Percentiles rank a stretch among this genome's conserved stretches.
Evolutionary conservation across 192 early-diverging fungal species (phyloP).

Genomic region (Linnemannia zychae): DNA sequence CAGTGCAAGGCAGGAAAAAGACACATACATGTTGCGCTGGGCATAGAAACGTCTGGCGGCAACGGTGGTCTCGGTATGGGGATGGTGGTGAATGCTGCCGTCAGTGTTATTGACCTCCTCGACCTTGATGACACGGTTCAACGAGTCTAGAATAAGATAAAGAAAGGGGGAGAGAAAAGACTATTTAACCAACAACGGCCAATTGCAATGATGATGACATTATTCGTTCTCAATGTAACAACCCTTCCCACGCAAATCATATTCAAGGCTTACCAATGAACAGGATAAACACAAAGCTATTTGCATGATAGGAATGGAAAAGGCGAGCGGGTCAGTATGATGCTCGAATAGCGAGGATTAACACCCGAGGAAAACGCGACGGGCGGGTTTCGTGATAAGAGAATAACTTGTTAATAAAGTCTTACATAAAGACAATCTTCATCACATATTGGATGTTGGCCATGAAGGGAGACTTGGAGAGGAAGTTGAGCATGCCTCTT

Average conservation of each 20-base stretch:
- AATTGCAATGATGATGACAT: constrained; percentile 5
- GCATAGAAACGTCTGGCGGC: constrained; percentile 68
- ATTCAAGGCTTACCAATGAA: constrained; percentile 61
- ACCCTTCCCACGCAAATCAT: not conserved
- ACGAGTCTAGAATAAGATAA: constrained; percentile 53
- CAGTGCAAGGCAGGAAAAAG: not conserved
- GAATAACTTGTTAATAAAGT: constrained; percentile 2
- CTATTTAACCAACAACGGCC: not conserved
- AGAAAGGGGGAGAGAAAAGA: not conserved
- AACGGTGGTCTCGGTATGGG: constrained; percentile 48
- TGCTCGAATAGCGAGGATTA: not conserved
- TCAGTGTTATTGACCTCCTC: constrained; percentile 29
- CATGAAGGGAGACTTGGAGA: constrained; percentile 60
- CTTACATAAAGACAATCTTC: constrained; percentile 69
- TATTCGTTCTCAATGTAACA: not conserved
- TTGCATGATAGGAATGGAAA: not conserved
- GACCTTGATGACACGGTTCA: constrained; percentile 59
- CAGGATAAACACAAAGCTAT: constrained; percentile 67
- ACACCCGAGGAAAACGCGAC: not conserved
- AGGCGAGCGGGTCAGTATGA: not conserved
- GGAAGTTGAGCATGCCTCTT: constrained; percentile 59
- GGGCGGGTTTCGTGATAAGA: not conserved
- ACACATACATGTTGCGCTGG: constrained; percentile 69
- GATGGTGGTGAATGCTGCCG: constrained; percentile 19
- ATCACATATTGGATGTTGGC: constrained; percentile 53